Conservation (phyloP, 345 rosid genomes). For the Trapa incisa region DNA sequence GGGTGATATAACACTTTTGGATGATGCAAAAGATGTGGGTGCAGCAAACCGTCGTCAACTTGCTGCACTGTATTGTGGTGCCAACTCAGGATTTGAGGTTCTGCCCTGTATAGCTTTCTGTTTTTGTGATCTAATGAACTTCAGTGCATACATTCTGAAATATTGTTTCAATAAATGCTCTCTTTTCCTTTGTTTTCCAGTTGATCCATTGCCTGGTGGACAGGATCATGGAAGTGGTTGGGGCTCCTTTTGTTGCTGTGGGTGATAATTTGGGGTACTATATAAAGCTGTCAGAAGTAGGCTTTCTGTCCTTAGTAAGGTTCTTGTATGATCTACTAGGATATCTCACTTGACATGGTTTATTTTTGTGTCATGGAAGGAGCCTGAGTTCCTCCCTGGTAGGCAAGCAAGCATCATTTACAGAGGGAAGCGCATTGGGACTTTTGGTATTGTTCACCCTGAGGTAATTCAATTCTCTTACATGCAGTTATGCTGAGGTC, state of each 20-base stretch:
- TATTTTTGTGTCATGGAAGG: slow-evolving; percentile 29
- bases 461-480: neutral
- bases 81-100: slow-evolving; percentile 97
- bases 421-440: slow-evolving; percentile 58
- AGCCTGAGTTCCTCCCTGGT: slow-evolving; percentile 64
- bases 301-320: slow-evolving; percentile 9
- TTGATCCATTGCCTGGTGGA: slow-evolving; percentile 78
- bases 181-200: slow-evolving; percentile 25
- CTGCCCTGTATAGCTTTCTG: neutral
- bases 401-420: slow-evolving; percentile 77
- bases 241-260: slow-evolving; percentile 43
- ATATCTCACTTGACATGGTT: neutral
- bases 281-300: slow-evolving; percentile 52
- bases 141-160: neutral
- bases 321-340: neutral
- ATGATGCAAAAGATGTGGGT: slow-evolving; percentile 66
- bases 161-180: neutral
- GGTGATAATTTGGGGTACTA: slow-evolving; percentile 49
- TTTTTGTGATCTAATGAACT: neutral
- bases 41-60: slow-evolving; percentile 61
- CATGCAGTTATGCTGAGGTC: neutral
- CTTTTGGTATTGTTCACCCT: slow-evolving; percentile 11
- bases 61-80: slow-evolving; percentile 75
- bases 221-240: slow-evolving; percentile 85
- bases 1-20: slow-evolving; percentile 54